Evolutionary conservation across 805 yeast genomes (phyloP).

Genomic region (Metschnikowia aberdeeniae): DNA sequence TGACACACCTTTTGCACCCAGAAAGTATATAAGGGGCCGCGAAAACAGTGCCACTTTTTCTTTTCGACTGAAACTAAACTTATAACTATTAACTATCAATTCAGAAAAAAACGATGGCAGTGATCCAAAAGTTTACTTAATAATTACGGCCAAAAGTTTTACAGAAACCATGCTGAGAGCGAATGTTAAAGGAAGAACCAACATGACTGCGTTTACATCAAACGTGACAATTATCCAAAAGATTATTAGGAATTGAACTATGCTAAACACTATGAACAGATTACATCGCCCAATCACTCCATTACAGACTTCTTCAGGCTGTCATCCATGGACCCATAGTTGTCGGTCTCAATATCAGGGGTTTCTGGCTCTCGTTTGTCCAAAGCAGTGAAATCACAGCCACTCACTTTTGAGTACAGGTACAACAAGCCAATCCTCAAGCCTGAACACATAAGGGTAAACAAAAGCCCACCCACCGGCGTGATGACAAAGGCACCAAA

Average conservation of each 20-base stretch:
- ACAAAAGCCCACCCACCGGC: constrained; percentile 71
- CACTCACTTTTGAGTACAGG: constrained; percentile 30
- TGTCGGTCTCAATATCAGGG: constrained; percentile 10
- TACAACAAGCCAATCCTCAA: constrained; percentile 39
- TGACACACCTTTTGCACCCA: too few species aligned
- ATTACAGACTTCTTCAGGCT: constrained; percentile 6
- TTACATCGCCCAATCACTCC: not conserved
- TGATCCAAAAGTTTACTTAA: too few species aligned
- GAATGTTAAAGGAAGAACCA: too few species aligned
- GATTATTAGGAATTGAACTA: not conserved
- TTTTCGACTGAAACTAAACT: too few species aligned
- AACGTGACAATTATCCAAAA: not conserved
- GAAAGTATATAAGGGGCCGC: too few species aligned
- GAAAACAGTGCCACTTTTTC: too few species aligned
- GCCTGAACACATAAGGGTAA: constrained; percentile 50
- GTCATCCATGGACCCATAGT: constrained; percentile 20
- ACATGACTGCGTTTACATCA: too few species aligned
- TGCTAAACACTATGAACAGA: not conserved
- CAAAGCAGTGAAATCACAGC: constrained; percentile 43
- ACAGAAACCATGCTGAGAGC: too few species aligned
- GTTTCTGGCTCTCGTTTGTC: constrained; percentile 29
- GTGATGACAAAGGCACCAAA: constrained; percentile 94
- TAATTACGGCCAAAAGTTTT: too few species aligned
- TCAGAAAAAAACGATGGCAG: too few species aligned
- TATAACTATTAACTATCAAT: too few species aligned